Percentiles rank a stretch among this genome's conserved stretches.
Conservation (phyloP, 768 basidiomycete genomes). For the Brasilioporus rufonigricans region DNA sequence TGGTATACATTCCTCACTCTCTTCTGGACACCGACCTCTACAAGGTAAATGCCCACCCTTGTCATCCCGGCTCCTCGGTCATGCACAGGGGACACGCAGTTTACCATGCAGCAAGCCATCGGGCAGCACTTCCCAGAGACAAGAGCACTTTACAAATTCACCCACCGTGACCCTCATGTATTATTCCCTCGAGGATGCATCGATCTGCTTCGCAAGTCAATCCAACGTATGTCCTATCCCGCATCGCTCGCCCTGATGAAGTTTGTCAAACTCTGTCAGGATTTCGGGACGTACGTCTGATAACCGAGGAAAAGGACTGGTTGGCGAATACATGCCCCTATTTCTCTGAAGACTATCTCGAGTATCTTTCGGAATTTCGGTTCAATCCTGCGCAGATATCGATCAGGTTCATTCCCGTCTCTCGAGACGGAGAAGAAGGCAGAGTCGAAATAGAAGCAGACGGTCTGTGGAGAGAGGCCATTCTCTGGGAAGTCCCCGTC, state of each 20-base stretch:
- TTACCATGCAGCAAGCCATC: slow-evolving; percentile 96
- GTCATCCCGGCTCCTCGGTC: background rate
- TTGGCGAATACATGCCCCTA: slow-evolving; percentile 70
- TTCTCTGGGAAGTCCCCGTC: slow-evolving; percentile 94
- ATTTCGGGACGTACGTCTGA: slow-evolving; percentile 62
- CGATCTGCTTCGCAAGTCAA: slow-evolving; percentile 44
- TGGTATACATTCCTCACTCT: slow-evolving; percentile 38
- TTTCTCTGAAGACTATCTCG: slow-evolving; percentile 68
- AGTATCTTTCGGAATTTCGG: slow-evolving; percentile 66
- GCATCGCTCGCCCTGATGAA: background rate
- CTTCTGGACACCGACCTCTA: slow-evolving; percentile 93
- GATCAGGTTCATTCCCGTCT: slow-evolving; percentile 59
- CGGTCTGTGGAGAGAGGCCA: slow-evolving; percentile 80
- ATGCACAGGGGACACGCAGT: slow-evolving; percentile 37
- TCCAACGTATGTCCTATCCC: slow-evolving; percentile 50
- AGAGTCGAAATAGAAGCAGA: slow-evolving; percentile 66
- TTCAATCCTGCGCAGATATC: slow-evolving; percentile 67
- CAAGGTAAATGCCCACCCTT: slow-evolving; percentile 55
- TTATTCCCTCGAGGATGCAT: slow-evolving; percentile 51
- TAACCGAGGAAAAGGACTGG: slow-evolving; percentile 62
- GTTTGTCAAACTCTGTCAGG: slow-evolving; percentile 46
- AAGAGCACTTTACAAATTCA: slow-evolving; percentile 74
- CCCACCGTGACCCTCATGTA: slow-evolving; percentile 65
- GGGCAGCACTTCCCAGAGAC: slow-evolving; percentile 71
- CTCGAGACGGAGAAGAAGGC: slow-evolving; percentile 51